A percentile compares a stretch with the other conserved stretches of the same genome.
Evolutionary conservation across 148 eudicot species (phyloP).

Genomic region (Diospyros kaki): DNA sequence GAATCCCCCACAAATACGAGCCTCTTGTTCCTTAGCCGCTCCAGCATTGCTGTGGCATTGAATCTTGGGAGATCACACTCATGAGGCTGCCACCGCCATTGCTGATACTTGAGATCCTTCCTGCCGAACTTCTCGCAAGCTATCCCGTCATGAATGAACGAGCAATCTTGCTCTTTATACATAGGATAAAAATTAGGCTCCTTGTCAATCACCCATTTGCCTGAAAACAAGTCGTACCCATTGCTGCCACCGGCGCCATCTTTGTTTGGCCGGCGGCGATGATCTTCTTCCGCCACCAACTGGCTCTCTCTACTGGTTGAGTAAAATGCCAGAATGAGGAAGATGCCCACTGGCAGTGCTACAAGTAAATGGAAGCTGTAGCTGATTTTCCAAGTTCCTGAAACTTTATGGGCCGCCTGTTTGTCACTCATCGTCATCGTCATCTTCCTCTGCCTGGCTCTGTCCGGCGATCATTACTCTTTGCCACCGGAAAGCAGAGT

Average conservation of each 20-base stretch:
- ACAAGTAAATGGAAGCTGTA: too few relatives aligned
- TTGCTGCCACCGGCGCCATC: background rate
- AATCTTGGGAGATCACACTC: constrained; percentile 26
- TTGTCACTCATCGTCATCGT: too few relatives aligned
- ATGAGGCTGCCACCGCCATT: constrained; percentile 34
- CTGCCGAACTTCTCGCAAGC: constrained; percentile 27
- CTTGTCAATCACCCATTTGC: background rate
- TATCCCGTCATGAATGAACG: constrained; percentile 16
- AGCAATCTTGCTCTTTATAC: constrained; percentile 17
- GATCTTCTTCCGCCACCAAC: background rate
- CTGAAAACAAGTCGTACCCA: background rate
- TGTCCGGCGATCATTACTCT: too few relatives aligned
- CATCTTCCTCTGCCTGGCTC: too few relatives aligned
- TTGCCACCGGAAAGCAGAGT: too few relatives aligned
- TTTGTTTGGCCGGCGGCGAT: background rate
- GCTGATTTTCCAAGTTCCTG: too few relatives aligned
- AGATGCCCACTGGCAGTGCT: too few relatives aligned
- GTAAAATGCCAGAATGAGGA: too few relatives aligned
- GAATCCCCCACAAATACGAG: constrained; percentile 23
- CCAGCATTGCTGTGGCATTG: constrained; percentile 16
- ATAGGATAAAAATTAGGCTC: background rate
- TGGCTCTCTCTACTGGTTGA: too few relatives aligned
- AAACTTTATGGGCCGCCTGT: too few relatives aligned
- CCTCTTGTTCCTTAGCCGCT: constrained; percentile 14
- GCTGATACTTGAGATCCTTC: constrained; percentile 22